These are phyloP conservation scores for Umbelopsis vinacea DNA, from an alignment of 192 early-diverging fungal genomes.

Conservation along the genomic window DNA sequence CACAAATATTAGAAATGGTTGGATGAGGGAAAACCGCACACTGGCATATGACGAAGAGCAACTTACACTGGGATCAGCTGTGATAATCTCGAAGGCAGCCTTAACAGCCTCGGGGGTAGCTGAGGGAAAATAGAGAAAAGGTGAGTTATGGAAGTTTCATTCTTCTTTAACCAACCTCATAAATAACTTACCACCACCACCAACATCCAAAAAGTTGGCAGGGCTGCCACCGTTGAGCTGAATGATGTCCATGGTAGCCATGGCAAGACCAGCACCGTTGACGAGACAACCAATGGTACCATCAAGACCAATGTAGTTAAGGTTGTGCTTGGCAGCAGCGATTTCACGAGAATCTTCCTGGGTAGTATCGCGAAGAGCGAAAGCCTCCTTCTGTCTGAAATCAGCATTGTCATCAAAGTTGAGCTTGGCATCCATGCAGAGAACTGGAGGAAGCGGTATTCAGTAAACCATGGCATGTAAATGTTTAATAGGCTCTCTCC, in stretches of 20 bases:
- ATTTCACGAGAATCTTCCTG: conserved; percentile 99
- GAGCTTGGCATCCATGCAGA: conserved; percentile 98
- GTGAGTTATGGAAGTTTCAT: neutral
- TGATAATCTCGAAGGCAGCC: conserved; percentile 99
- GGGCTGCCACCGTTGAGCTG: conserved; percentile 98
- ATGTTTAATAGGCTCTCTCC: too few species aligned
- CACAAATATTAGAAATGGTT: neutral
- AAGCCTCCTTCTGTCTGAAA: conserved; percentile 93
- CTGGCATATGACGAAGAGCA: neutral
- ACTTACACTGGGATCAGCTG: conserved; percentile 83
- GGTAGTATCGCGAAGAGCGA: conserved; percentile 84
- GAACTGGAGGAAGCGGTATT: too few species aligned
- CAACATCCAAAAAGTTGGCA: conserved; percentile 99
- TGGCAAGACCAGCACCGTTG: conserved; percentile 98
- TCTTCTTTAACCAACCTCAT: neutral
- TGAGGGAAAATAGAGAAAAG: neutral
- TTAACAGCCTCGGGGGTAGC: conserved; percentile 92
- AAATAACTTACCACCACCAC: conserved; percentile 71
- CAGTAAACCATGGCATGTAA: too few species aligned
- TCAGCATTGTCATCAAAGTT: conserved; percentile 99
- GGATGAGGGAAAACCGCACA: neutral
- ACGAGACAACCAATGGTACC: conserved; percentile 98
- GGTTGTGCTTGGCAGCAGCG: conserved; percentile 92
- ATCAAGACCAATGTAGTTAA: conserved; percentile 99
- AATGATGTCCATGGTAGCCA: conserved; percentile 99